Percentiles rank a stretch among this genome's conserved stretches.
Conservation (phyloP, 108 stramenopile species). For the Discostella pseudostelligera region DNA sequence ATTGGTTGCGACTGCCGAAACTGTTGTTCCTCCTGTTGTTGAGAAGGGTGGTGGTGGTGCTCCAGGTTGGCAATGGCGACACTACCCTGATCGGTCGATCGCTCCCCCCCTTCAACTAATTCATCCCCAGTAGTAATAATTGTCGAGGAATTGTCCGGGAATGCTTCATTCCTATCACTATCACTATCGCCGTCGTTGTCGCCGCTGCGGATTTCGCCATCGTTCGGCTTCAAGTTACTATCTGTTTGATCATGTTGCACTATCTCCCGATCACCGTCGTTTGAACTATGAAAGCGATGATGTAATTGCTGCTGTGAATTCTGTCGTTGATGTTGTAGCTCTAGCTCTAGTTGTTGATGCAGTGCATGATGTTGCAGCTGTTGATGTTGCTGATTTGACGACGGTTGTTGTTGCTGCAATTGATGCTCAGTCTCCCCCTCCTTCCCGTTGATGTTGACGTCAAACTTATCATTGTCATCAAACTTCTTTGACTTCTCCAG, state of each 20-base stretch:
- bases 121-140: too few species aligned
- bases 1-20: too few species aligned
- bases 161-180: too few species aligned
- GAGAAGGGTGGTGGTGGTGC: too few species aligned
- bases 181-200: neutral
- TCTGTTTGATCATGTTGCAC: neutral
- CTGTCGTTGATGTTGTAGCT: neutral
- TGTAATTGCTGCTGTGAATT: slow-evolving; percentile 2
- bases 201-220: neutral
- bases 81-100: too few species aligned
- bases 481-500: neutral
- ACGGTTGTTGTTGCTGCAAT: neutral
- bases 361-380: neutral
- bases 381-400: neutral
- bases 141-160: too few species aligned
- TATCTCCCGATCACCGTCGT: too few species aligned
- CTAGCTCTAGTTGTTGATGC: too few species aligned
- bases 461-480: neutral
- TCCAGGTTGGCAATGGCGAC: too few species aligned
- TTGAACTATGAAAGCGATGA: neutral
- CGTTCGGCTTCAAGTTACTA: neutral
- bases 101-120: too few species aligned
- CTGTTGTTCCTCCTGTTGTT: too few species aligned
- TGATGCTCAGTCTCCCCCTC: neutral
- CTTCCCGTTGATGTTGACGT: neutral